Base-by-base conservation (phyloP, 2,329 filamentous ascomycete species). In the Endoconidiophora laricicola region DNA sequence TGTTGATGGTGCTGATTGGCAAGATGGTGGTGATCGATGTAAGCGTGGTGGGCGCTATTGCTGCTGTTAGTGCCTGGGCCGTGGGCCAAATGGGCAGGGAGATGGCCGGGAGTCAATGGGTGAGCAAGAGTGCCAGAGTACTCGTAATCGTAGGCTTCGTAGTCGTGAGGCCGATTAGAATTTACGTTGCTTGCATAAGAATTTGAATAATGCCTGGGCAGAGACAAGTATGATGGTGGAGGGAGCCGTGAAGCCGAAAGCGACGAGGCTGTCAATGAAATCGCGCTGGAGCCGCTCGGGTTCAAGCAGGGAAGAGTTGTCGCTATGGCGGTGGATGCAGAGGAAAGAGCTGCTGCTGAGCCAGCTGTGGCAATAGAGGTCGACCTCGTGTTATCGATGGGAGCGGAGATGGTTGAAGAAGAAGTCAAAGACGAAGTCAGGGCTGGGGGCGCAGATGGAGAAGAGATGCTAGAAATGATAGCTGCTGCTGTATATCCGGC, bases 361-460 rank as follows among this genome's bases (percentile, higher is more conserved):
- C 44, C 49, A 37, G 49, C 39, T 9, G 44, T 43, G 14, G 26
- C 38, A 38, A 52, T 44, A 16, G 38, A 37, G 22, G 42, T 50
- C 33, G 42, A 50, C 42, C 48, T 50, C n/a, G 41, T 45, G 42
- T 24, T 24, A 38, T 45, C 48, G n/a, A 26, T 18, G 22, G 47
- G 42, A 43, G 24, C 44, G 44, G 38, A 33, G 44, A 38, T 29
- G 22, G 49, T 50, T 36, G 33, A 39, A 39, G 44, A 41, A 26
- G 48, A 42, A 44, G 43, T 36, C n/a, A 37, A 46, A 23, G 43
- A 37, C 37, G 48, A 50, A 23, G 42, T 38, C 20, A 33, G 20
- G 24, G 40, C 23, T 36, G 16, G 37, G 16, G 48, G 39, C 38
- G 63, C 77, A 74, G 57, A 72, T 55, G 79, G 81, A 68, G 79